A percentile compares a stretch with the other conserved stretches of the same genome.
Evolutionary conservation across 345 rosid species (phyloP).

Genomic region (Salix udensis): DNA sequence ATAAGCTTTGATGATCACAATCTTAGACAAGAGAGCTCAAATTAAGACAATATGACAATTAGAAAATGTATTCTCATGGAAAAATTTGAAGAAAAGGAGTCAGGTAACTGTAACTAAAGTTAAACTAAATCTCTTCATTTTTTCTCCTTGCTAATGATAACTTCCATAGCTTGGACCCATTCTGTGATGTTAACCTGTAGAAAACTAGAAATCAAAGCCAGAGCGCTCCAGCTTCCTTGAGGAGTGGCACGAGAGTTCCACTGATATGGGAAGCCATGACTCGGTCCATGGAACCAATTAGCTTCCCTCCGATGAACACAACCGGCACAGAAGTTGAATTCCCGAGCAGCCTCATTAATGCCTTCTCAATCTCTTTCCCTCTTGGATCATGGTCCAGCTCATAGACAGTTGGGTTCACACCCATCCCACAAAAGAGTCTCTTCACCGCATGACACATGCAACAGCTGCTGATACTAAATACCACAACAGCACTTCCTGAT

Average conservation of each 20-base stretch:
- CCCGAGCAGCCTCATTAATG: slow-evolving; percentile 37
- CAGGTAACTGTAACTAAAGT: neutral
- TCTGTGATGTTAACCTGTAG: neutral
- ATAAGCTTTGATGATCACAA: neutral
- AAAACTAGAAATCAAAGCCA: slow-evolving; percentile 45
- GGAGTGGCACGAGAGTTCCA: slow-evolving; percentile 61
- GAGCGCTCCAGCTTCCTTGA: slow-evolving; percentile 74
- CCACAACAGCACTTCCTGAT: slow-evolving; percentile 60
- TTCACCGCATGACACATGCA: slow-evolving; percentile 79
- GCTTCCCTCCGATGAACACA: slow-evolving; percentile 64
- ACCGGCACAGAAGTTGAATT: slow-evolving; percentile 36
- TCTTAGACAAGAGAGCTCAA: neutral
- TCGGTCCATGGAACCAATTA: slow-evolving; percentile 57
- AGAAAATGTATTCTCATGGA: neutral
- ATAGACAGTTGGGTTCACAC: slow-evolving; percentile 55
- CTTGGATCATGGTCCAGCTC: slow-evolving; percentile 59
- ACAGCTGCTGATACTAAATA: slow-evolving; percentile 58
- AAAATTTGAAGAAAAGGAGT: neutral
- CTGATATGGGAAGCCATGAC: slow-evolving; percentile 66
- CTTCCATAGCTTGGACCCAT: neutral
- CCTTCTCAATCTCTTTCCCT: slow-evolving; percentile 54
- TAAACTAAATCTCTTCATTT: neutral
- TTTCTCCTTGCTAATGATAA: neutral
- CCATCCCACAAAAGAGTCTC: slow-evolving; percentile 66
- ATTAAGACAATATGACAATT: neutral